phyloP scores from a whole-genome alignment of 73 alveolate genomes.

The Paramecium octaurelia region DNA sequence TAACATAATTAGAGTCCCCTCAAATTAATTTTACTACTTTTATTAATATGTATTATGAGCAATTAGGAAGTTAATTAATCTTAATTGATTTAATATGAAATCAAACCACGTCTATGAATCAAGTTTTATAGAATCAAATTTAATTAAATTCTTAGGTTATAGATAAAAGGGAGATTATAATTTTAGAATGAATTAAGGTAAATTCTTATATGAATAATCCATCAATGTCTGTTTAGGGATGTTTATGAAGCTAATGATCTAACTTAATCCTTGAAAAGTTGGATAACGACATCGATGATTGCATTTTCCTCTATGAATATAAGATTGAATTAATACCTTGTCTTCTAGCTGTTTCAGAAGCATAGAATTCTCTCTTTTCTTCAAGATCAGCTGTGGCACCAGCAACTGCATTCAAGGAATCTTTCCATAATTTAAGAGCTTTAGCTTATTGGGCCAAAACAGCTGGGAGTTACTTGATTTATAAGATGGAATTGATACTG shows the following conservation, averaged over 20 bases:
- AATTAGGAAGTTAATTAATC: too few relatives aligned
- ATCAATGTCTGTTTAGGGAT: slow-evolving; percentile 55
- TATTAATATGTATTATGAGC: too few relatives aligned
- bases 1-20: too few relatives aligned
- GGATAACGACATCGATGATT: slow-evolving; percentile 27
- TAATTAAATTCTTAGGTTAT: neutral
- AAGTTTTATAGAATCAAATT: neutral
- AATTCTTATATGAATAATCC: neutral
- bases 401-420: slow-evolving; percentile 44
- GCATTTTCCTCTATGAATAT: slow-evolving; percentile 41
- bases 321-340: neutral
- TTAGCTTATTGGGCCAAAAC: slow-evolving; percentile 45
- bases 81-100: too few relatives aligned
- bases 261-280: slow-evolving; percentile 39
- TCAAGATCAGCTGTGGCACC: slow-evolving; percentile 42
- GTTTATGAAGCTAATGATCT: slow-evolving; percentile 48
- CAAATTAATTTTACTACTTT: too few relatives aligned
- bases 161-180: neutral
- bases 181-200: neutral
- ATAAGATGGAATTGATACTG: neutral
- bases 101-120: too few relatives aligned
- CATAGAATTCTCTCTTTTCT: slow-evolving; percentile 56
- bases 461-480: slow-evolving; percentile 32
- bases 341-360: slow-evolving; percentile 43
- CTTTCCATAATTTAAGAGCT: slow-evolving; percentile 43